These are phyloP conservation scores for Oemleria cerasiformis DNA, from an alignment of 306 rosid genomes.

Conservation along the genomic window DNA sequence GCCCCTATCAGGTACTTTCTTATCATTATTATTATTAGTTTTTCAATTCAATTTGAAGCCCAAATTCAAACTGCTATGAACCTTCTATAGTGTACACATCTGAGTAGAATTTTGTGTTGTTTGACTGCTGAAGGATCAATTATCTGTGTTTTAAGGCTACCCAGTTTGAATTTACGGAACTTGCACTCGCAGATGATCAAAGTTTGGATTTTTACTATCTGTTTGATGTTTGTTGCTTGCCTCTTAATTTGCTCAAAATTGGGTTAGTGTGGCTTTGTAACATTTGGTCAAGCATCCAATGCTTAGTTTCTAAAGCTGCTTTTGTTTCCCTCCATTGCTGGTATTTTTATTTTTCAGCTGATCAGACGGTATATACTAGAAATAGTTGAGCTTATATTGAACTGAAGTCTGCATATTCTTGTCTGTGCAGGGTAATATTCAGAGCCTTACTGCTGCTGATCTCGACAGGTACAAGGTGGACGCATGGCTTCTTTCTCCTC, in stretches of 20 bases:
- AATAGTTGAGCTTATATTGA: neutral
- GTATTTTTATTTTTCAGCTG: slow-evolving; percentile 11
- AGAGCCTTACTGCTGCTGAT: slow-evolving; percentile 73
- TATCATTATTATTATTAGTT: neutral
- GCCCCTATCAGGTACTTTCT: slow-evolving; percentile 72
- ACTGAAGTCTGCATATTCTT: slow-evolving; percentile 3
- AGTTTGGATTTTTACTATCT: neutral
- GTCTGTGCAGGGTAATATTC: slow-evolving; percentile 72
- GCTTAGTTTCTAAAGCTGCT: neutral
- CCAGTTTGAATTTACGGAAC: neutral
- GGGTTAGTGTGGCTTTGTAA: neutral
- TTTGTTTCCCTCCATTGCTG: neutral
- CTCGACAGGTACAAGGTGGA: slow-evolving; percentile 62
- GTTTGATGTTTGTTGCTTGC: neutral
- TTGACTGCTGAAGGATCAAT: neutral
- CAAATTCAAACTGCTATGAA: neutral
- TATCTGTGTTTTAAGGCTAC: neutral
- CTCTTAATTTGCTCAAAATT: neutral
- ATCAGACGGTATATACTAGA: neutral
- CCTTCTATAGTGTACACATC: neutral
- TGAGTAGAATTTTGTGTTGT: neutral
- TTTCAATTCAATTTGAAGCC: neutral
- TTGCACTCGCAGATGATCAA: neutral
- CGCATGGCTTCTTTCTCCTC: slow-evolving; percentile 97
- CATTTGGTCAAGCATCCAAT: neutral